These are phyloP conservation scores for Punica granatum DNA, from an alignment of 345 rosid genomes.

Conservation along the genomic window DNA sequence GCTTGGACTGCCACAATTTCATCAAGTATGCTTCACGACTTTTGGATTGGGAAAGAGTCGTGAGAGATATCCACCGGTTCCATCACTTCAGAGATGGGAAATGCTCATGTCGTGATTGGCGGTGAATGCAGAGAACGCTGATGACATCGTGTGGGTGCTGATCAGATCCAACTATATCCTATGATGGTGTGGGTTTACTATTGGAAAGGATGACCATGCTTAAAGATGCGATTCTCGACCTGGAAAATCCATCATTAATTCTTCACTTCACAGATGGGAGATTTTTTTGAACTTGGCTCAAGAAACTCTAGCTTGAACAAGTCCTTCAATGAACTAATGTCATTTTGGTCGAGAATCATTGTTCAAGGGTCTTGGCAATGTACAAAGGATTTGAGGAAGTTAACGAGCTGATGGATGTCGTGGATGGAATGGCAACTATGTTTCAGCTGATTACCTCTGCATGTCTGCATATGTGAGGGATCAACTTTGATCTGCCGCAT, in stretches of 20 bases:
- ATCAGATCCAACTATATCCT: neutral
- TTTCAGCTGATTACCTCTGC: neutral
- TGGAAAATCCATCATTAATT: neutral
- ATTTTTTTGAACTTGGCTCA: neutral
- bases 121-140: constrained; percentile 20
- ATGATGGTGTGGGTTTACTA: neutral
- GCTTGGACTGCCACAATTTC: no score
- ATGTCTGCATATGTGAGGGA: constrained; percentile 12
- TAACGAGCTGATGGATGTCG: constrained; percentile 14
- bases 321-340: constrained; percentile 2
- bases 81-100: constrained; percentile 21
- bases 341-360: neutral
- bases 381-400: constrained; percentile 8
- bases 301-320: constrained; percentile 5
- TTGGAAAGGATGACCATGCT: constrained; percentile 9
- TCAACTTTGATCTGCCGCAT: constrained; percentile 18
- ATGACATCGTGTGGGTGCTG: neutral
- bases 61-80: no score
- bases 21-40: constrained; percentile 29
- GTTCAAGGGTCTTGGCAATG: neutral
- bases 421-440: constrained; percentile 8
- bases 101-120: constrained; percentile 39
- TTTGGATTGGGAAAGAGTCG: constrained; percentile 26
- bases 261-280: neutral
- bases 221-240: constrained; percentile 4